Percentiles rank a stretch among this genome's conserved stretches.
phyloP scores from a whole-genome alignment of 1,284 basidiomycete genomes.

The Rhodotorula sp. region DNA sequence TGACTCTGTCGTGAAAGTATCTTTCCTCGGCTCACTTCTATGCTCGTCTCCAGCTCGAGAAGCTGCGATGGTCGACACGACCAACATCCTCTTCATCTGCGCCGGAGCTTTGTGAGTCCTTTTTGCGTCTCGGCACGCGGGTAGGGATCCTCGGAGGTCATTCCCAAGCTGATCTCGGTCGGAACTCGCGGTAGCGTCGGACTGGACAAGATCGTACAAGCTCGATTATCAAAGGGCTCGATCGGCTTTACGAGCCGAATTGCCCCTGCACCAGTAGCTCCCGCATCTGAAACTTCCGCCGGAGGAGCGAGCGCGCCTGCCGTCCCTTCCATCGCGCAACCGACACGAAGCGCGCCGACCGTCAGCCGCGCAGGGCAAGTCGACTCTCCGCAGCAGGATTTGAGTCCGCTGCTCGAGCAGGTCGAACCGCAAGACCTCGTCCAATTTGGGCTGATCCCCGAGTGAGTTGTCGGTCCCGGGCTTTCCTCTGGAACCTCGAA shows the following conservation, averaged over 20 bases:
- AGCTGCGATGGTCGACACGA: conserved; percentile 59
- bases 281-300: neutral
- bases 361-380: too few species aligned
- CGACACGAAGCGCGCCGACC: neutral
- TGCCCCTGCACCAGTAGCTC: conserved; percentile 36
- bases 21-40: neutral
- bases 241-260: conserved; percentile 82
- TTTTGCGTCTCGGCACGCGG: too few species aligned
- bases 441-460: conserved; percentile 89
- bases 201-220: conserved; percentile 74
- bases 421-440: conserved; percentile 75
- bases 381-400: conserved; percentile 9
- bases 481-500: neutral
- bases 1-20: neutral
- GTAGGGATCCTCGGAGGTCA: too few species aligned
- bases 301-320: neutral
- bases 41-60: conserved; percentile 7
- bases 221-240: conserved; percentile 76
- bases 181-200: conserved; percentile 72
- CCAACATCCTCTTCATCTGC: conserved; percentile 83
- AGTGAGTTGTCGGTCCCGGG: conserved; percentile 49
- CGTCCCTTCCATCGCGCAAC: neutral
- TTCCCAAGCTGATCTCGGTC: too few species aligned
- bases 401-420: conserved; percentile 59
- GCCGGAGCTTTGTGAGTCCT: conserved; percentile 20